phyloP scores from a whole-genome alignment of 2,329 filamentous ascomycete species.

The Fusarium euwallaceae region DNA sequence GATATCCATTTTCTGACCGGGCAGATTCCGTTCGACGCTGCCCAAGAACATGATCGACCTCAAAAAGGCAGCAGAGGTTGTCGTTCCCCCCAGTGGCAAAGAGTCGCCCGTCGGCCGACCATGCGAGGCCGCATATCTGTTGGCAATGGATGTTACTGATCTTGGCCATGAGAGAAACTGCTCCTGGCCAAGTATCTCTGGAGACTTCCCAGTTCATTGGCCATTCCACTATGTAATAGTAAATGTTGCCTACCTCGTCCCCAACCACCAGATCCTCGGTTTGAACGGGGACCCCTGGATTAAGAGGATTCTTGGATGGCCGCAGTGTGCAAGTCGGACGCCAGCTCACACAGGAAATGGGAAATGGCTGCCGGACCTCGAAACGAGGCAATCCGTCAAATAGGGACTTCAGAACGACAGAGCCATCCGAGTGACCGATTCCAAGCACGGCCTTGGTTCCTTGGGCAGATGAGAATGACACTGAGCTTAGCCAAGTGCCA shows the following conservation, averaged over 20 bases:
- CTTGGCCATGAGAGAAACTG: slow-evolving; percentile 81
- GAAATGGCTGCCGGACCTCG: slow-evolving; percentile 76
- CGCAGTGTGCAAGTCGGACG: slow-evolving; percentile 72
- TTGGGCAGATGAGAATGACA: slow-evolving; percentile 88
- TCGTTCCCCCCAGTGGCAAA: slow-evolving; percentile 95
- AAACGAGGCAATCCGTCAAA: slow-evolving; percentile 79
- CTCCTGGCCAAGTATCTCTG: slow-evolving; percentile 79
- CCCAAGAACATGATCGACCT: slow-evolving; percentile 70
- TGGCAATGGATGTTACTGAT: slow-evolving; percentile 82
- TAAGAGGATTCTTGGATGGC: slow-evolving; percentile 64
- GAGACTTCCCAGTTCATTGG: slow-evolving; percentile 72
- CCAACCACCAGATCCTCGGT: slow-evolving; percentile 90
- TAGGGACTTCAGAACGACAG: slow-evolving; percentile 82
- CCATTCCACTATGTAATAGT: slow-evolving; percentile 94
- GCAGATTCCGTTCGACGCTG: slow-evolving; percentile 7
- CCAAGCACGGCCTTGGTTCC: slow-evolving; percentile 86
- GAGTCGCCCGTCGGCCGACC: slow-evolving; percentile 80
- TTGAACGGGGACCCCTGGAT: slow-evolving; percentile 64
- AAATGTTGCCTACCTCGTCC: slow-evolving; percentile 84
- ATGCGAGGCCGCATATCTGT: slow-evolving; percentile 93
- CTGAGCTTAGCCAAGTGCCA: slow-evolving; percentile 76
- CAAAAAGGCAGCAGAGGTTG: slow-evolving; percentile 87
- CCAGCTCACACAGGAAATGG: slow-evolving; percentile 86
- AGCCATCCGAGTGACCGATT: slow-evolving; percentile 83
- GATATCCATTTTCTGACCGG: slow-evolving; percentile 5